A percentile compares a stretch with the other conserved stretches of the same genome.
These are phyloP conservation scores for Vigna hirtella DNA, from an alignment of 306 rosid species.

Conservation along the genomic window DNA sequence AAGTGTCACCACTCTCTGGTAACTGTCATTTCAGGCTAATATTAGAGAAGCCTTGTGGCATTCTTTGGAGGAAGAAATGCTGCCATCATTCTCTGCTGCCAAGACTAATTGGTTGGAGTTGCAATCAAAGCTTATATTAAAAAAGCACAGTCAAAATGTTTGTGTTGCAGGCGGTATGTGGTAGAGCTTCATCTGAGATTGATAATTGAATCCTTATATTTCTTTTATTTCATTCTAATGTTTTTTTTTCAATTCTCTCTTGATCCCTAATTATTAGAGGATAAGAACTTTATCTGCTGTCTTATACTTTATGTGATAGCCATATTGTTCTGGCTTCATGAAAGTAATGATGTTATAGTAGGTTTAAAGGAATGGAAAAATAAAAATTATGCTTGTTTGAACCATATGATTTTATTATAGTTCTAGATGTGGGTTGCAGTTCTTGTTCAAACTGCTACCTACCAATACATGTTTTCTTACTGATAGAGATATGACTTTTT, in stretches of 20 bases:
- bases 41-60: slow-evolving; percentile 80
- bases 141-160: slow-evolving; percentile 63
- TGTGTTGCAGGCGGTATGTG: slow-evolving; percentile 92
- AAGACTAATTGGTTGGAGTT: slow-evolving; percentile 93
- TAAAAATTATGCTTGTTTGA: background rate
- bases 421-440: slow-evolving; percentile 16
- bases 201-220: slow-evolving; percentile 28
- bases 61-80: slow-evolving; percentile 93
- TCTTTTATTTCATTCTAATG: slow-evolving; percentile 23
- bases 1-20: slow-evolving; percentile 38
- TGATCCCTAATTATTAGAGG: slow-evolving; percentile 16
- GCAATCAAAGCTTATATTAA: slow-evolving; percentile 76
- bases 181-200: slow-evolving; percentile 40
- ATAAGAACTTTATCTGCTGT: slow-evolving; percentile 17
- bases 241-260: slow-evolving; percentile 8
- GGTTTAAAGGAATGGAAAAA: background rate
- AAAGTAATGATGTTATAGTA: background rate
- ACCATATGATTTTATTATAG: background rate
- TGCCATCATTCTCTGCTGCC: slow-evolving; percentile 68
- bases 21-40: slow-evolving; percentile 65
- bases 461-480: slow-evolving; percentile 12
- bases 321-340: slow-evolving; percentile 7
- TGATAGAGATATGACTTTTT: too few relatives aligned
- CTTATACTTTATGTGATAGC: slow-evolving; percentile 1
- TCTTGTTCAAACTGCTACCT: slow-evolving; percentile 29